A percentile compares a stretch with the other conserved stretches of the same genome.
These are phyloP conservation scores for Tilletiopsis washingtonensis DNA, from an alignment of 1,284 basidiomycete genomes.

Conservation along the genomic window DNA sequence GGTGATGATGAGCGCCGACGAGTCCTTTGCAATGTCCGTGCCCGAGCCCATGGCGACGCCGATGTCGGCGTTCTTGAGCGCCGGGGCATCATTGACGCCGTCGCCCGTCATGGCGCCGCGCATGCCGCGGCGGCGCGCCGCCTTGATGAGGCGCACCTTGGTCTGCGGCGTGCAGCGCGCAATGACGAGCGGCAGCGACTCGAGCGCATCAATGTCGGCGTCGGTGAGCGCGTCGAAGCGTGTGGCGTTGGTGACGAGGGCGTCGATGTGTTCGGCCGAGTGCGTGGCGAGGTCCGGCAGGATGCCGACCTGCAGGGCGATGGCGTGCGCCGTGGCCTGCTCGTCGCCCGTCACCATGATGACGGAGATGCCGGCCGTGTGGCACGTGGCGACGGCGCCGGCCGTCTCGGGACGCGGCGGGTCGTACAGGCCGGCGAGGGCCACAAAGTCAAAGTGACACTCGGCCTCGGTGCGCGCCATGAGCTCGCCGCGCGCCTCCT, in stretches of 20 bases:
- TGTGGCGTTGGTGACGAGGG: slow-evolving; percentile 28
- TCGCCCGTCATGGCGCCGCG: slow-evolving; percentile 44
- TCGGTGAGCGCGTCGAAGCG: slow-evolving; percentile 35
- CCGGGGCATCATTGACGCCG: slow-evolving; percentile 58
- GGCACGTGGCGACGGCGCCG: slow-evolving; percentile 59
- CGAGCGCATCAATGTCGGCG: slow-evolving; percentile 28
- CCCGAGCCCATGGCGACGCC: slow-evolving; percentile 64
- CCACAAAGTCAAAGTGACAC: slow-evolving; percentile 57
- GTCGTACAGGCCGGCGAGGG: slow-evolving; percentile 60
- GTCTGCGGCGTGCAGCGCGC: slow-evolving; percentile 39
- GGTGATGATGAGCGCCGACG: slow-evolving; percentile 42
- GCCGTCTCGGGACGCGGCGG: slow-evolving; percentile 63
- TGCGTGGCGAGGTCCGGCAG: neutral
- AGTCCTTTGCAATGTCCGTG: slow-evolving; percentile 62
- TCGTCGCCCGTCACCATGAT: slow-evolving; percentile 58
- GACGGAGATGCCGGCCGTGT: slow-evolving; percentile 60
- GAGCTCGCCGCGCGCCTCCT: slow-evolving; percentile 1
- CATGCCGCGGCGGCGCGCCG: slow-evolving; percentile 23
- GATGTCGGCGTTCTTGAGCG: slow-evolving; percentile 53
- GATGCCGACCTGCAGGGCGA: slow-evolving; percentile 53
- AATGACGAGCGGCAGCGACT: slow-evolving; percentile 27
- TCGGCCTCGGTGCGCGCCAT: slow-evolving; percentile 52
- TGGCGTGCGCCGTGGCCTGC: slow-evolving; percentile 48
- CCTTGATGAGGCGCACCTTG: slow-evolving; percentile 41
- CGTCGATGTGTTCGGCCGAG: slow-evolving; percentile 12